phyloP scores from a whole-genome alignment of 768 basidiomycete species.

The Holtermannia corniformis region DNA sequence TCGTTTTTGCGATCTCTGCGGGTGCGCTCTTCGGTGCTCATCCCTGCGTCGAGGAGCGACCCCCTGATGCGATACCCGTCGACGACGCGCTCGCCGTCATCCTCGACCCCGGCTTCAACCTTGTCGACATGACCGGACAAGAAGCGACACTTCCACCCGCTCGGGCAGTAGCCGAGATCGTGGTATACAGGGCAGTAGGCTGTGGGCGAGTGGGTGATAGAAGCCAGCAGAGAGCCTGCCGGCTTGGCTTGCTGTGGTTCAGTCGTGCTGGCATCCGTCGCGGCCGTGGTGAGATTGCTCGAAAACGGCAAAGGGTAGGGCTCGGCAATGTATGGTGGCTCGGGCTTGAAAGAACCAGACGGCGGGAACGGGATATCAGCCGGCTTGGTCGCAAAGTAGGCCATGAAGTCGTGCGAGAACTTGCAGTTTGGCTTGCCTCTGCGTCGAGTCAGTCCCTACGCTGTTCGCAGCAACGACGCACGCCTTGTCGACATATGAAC shows the following conservation, averaged over 20 bases:
- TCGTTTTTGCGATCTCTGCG: slow-evolving; percentile 48
- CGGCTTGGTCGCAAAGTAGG: slow-evolving; percentile 68
- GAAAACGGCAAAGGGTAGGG: background rate
- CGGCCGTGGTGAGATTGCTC: background rate
- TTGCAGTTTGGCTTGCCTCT: slow-evolving; percentile 49
- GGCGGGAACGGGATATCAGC: slow-evolving; percentile 59
- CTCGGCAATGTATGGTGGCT: slow-evolving; percentile 47
- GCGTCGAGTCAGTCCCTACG: background rate
- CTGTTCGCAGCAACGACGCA: background rate
- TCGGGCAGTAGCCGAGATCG: slow-evolving; percentile 64
- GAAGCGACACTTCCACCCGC: slow-evolving; percentile 85
- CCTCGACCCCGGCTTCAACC: slow-evolving; percentile 47
- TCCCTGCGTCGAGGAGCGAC: slow-evolving; percentile 17
- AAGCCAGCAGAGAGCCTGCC: slow-evolving; percentile 23
- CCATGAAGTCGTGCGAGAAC: slow-evolving; percentile 64
- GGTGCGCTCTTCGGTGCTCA: slow-evolving; percentile 47
- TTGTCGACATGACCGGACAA: slow-evolving; percentile 62
- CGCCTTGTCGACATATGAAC: slow-evolving; percentile 62
- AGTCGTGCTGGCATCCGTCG: slow-evolving; percentile 7
- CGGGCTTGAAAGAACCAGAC: slow-evolving; percentile 44
- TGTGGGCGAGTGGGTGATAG: slow-evolving; percentile 41
- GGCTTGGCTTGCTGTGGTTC: slow-evolving; percentile 19
- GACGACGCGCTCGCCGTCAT: slow-evolving; percentile 45
- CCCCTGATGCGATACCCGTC: slow-evolving; percentile 5
- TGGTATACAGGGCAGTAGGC: slow-evolving; percentile 59